Evolutionary conservation across 2,329 filamentous ascomycete species (phyloP), one percentile per base, ranked within the genome.

Genomic region (Coniella vitis): DNA sequence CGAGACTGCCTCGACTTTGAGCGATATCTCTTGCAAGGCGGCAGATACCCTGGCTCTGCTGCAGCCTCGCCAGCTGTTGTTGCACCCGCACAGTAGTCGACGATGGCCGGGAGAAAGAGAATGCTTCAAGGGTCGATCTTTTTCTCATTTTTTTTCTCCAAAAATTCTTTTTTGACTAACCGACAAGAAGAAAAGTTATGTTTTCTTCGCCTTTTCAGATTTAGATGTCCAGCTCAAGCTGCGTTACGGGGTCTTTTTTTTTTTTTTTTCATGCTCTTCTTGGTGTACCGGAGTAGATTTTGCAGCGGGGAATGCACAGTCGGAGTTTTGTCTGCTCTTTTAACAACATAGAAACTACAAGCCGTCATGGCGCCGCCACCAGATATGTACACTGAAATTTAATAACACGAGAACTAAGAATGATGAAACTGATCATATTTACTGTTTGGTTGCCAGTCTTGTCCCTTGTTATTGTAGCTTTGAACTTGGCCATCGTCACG

Each of bases 1-100:
- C 65, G 67, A 52, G 65, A 65, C 55, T 68, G 63, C 29, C 51
- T 60, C 16, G 65, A 62, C 7, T 67, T 72, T 53, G 70, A 72
- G 59, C 60, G 63, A 20, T 73, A 67, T 45, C 54, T 72, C 8
- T 62, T 71, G 16, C 53, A 57, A n/a, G 64, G 65, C 3, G 68
- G 68, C 3, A 49, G 59, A 7, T 73, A 71, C 46, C 65, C 65
- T 2, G 58, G 53, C 39, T 40, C 60, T 32, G 21, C 36, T 37
- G 34, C 47, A 32, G 38, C 36, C 10, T 36, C 48, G 22, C 40
- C 48, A 16, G 45, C 51, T 48, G 40, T 45, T 43, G 52, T 49
- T 38, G 51, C 46, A 22, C 41, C 45, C 7, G 52, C 49, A 7
- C 52, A 54, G 45, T 54, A 32, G 48, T 17, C 16, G 25, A 34